Conservation (phyloP, 371 early-diverging fungal species). For the Lichtheimia ornata region DNA sequence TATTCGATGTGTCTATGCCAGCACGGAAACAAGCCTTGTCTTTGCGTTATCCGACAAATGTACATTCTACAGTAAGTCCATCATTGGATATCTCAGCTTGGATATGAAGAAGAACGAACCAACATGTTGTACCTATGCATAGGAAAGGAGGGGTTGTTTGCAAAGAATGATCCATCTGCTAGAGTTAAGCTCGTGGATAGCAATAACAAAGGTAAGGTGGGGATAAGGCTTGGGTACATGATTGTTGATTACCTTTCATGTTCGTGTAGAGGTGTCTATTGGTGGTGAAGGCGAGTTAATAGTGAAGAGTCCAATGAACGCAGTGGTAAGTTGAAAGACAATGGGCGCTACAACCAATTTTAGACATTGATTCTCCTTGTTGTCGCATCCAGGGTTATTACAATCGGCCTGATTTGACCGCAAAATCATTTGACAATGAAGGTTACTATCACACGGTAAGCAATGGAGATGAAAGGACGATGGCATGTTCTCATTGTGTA, state of each 20-base stretch:
- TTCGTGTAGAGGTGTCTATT: background rate
- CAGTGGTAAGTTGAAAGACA: background rate
- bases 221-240: background rate
- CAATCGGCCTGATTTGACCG: background rate
- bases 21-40: too few species aligned
- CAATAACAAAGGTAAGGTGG: background rate
- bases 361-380: background rate
- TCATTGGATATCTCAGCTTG: background rate
- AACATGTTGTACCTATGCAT: background rate
- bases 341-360: background rate
- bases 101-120: background rate
- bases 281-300: background rate
- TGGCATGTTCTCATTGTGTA: too few species aligned
- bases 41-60: background rate
- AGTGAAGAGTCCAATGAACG: background rate
- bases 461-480: too few species aligned
- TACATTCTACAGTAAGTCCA: background rate
- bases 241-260: background rate
- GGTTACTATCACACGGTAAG: background rate
- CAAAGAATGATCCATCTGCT: background rate
- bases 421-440: constrained; percentile 1
- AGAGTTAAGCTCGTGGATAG: background rate
- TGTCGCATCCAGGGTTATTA: background rate
- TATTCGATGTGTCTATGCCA: background rate
- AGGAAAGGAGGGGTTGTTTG: background rate